Conservation (phyloP, 2,329 filamentous ascomycete genomes). For the Venturia asperata region DNA sequence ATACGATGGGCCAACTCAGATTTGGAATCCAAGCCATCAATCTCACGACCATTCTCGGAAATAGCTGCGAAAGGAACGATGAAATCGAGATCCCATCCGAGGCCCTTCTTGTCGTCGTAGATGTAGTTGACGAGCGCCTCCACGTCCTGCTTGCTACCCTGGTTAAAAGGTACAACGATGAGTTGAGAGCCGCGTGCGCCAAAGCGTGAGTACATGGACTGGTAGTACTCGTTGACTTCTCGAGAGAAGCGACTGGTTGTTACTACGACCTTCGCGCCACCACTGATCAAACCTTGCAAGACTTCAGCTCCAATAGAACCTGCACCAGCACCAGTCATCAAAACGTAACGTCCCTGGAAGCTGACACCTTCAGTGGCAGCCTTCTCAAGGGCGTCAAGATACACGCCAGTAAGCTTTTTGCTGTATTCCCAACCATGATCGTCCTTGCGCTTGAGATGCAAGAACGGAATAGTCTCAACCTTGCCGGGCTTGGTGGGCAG, state of each 20-base stretch:
- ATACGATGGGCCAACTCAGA: slow-evolving; percentile 97
- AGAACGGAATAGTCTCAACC: slow-evolving; percentile 94
- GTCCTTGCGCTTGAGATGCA: slow-evolving; percentile 91
- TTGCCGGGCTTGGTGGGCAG: slow-evolving; percentile 66
- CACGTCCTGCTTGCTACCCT: slow-evolving; percentile 96
- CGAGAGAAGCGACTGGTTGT: slow-evolving; percentile 95
- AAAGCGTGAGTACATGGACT: slow-evolving; percentile 93
- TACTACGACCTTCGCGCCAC: slow-evolving; percentile 92
- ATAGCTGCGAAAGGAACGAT: slow-evolving; percentile 96
- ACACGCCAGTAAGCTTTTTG: slow-evolving; percentile 92
- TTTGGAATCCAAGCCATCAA: slow-evolving; percentile 92
- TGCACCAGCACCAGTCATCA: slow-evolving; percentile 97
- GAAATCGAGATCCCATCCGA: slow-evolving; percentile 97
- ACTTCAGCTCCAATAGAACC: slow-evolving; percentile 98
- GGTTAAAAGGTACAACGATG: slow-evolving; percentile 97
- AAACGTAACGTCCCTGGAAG: slow-evolving; percentile 88
- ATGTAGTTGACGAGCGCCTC: slow-evolving; percentile 93
- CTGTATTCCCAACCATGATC: slow-evolving; percentile 98
- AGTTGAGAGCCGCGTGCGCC: slow-evolving; percentile 92
- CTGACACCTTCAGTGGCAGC: slow-evolving; percentile 81
- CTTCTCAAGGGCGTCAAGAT: slow-evolving; percentile 85
- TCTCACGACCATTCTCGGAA: slow-evolving; percentile 94
- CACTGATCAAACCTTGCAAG: slow-evolving; percentile 88
- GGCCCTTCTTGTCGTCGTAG: slow-evolving; percentile 90
- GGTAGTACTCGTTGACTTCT: slow-evolving; percentile 98